These are phyloP conservation scores for Anacardium occidentale DNA, from an alignment of 345 rosid genomes.

Conservation along the genomic window DNA sequence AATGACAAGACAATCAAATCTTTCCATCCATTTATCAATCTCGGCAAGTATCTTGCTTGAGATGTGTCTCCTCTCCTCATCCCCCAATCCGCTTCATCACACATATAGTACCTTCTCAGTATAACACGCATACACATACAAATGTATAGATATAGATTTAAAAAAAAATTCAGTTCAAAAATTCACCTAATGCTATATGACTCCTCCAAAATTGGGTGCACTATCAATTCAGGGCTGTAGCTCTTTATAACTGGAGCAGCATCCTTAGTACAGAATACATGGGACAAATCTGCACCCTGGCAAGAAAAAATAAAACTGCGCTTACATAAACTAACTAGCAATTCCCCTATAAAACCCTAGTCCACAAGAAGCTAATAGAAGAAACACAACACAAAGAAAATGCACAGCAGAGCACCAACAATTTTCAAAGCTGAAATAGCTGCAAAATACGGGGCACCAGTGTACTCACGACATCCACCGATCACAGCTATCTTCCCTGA, in stretches of 20 bases:
- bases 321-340: slow-evolving; percentile 14
- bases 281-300: slow-evolving; percentile 96
- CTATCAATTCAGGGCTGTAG: slow-evolving; percentile 94
- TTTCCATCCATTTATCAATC: slow-evolving; percentile 86
- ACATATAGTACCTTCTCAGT: slow-evolving; percentile 17
- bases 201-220: slow-evolving; percentile 88
- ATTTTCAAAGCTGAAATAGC: slow-evolving; percentile 96
- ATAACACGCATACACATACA: neutral
- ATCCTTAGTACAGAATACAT: slow-evolving; percentile 95
- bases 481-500: slow-evolving; percentile 89
- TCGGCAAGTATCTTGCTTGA: slow-evolving; percentile 64
- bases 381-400: neutral
- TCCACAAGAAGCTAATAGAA: neutral
- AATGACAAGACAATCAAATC: slow-evolving; percentile 91
- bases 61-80: slow-evolving; percentile 45
- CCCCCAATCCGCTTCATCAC: slow-evolving; percentile 38
- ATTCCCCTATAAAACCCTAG: neutral
- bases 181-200: slow-evolving; percentile 68
- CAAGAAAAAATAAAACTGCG: slow-evolving; percentile 6
- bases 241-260: slow-evolving; percentile 93
- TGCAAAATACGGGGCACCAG: slow-evolving; percentile 96
- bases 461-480: slow-evolving; percentile 98
- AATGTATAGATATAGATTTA: neutral
- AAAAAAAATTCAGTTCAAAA: neutral
- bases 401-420: slow-evolving; percentile 35